A percentile compares a stretch with the other conserved stretches of the same genome.
phyloP scores from a whole-genome alignment of 495 filamentous ascomycete genomes.

The Stereocaulon alpinum region DNA sequence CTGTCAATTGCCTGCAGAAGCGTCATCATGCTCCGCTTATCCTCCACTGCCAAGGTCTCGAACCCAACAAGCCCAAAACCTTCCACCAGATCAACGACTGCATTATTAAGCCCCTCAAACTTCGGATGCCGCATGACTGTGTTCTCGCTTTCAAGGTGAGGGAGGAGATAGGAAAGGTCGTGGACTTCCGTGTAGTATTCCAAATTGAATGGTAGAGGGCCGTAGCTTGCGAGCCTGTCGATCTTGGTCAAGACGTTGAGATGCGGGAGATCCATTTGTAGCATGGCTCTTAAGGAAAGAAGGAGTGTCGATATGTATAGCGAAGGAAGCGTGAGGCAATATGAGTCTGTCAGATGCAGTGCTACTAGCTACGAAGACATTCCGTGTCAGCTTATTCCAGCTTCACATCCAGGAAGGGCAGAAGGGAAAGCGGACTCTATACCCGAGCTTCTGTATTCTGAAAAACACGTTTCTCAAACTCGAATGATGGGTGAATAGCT shows the following conservation, averaged over 20 bases:
- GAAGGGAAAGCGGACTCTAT: constrained; percentile 54
- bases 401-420: constrained; percentile 1
- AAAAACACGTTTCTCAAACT: constrained; percentile 87
- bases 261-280: constrained; percentile 92
- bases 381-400: constrained; percentile 17
- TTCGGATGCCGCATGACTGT: constrained; percentile 53
- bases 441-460: constrained; percentile 80
- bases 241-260: constrained; percentile 96
- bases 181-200: constrained; percentile 98
- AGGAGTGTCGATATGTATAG: constrained; percentile 91
- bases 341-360: constrained; percentile 82
- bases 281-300: constrained; percentile 87
- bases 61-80: constrained; percentile 83
- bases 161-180: constrained; percentile 74
- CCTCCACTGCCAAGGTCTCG: constrained; percentile 89
- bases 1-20: constrained; percentile 79
- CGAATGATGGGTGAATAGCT: constrained; percentile 89
- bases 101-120: constrained; percentile 72
- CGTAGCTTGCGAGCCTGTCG: constrained; percentile 74
- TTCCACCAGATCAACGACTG: constrained; percentile 76
- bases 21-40: constrained; percentile 91
- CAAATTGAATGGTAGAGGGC: constrained; percentile 79
- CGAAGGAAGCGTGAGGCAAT: constrained; percentile 80
- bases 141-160: constrained; percentile 55
- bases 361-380: constrained; percentile 59